These are phyloP conservation scores for Pestalotiopsis sp. DNA, from an alignment of 2,329 filamentous ascomycete species.

Conservation along the genomic window DNA sequence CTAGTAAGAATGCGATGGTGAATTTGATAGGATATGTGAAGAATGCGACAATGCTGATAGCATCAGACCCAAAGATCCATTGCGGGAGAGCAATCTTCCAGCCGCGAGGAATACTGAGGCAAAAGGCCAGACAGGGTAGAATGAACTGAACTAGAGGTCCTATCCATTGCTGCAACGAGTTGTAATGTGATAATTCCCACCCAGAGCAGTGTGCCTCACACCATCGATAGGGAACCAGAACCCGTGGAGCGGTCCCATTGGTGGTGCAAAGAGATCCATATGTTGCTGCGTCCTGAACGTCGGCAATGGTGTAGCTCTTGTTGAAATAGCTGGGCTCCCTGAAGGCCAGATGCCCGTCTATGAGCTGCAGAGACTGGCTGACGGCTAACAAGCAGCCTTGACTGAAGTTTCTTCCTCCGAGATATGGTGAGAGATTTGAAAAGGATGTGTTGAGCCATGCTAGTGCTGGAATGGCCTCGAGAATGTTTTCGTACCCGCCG, in stretches of 20 bases:
- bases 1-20: slow-evolving; percentile 8
- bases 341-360: slow-evolving; percentile 26
- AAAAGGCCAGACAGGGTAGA: slow-evolving; percentile 37
- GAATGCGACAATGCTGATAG: slow-evolving; percentile 46
- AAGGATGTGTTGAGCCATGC: background rate
- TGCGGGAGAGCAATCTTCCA: slow-evolving; percentile 33
- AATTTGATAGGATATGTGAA: slow-evolving; percentile 28
- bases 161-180: slow-evolving; percentile 32
- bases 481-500: background rate
- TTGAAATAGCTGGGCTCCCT: slow-evolving; percentile 23
- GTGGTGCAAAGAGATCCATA: slow-evolving; percentile 29
- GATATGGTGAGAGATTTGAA: background rate
- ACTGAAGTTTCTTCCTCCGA: slow-evolving; percentile 31
- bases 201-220: slow-evolving; percentile 31
- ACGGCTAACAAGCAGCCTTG: slow-evolving; percentile 31
- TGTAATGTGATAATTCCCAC: slow-evolving; percentile 30
- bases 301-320: slow-evolving; percentile 21
- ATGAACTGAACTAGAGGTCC: slow-evolving; percentile 38
- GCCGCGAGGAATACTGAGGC: slow-evolving; percentile 35
- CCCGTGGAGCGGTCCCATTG: slow-evolving; percentile 20
- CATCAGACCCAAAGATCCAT: slow-evolving; percentile 61
- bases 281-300: slow-evolving; percentile 23
- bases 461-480: background rate
- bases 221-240: slow-evolving; percentile 30
- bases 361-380: slow-evolving; percentile 25